Conservation (phyloP, 352 stramenopile species). For the Phytophthora lateralis region DNA sequence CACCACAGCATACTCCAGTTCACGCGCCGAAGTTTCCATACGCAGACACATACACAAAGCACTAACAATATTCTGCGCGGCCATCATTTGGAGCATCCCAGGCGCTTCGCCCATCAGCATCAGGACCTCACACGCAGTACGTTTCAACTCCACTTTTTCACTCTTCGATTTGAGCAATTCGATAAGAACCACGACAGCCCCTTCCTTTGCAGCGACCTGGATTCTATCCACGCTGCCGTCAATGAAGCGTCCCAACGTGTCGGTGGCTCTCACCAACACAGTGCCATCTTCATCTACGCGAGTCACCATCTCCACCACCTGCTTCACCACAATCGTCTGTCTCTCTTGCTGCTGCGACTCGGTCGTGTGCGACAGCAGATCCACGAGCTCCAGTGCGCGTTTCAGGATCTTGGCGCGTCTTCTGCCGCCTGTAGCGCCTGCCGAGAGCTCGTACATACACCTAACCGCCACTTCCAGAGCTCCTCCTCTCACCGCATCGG, state of each 20-base stretch:
- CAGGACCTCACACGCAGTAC: conserved; percentile 44
- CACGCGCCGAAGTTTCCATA: conserved; percentile 14
- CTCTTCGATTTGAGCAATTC: conserved; percentile 34
- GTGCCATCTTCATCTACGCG: conserved; percentile 37
- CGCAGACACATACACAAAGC: conserved; percentile 45
- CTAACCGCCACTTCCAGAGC: conserved; percentile 37
- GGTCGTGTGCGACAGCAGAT: conserved; percentile 28
- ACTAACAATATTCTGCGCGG: conserved; percentile 43
- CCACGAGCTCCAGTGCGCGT: conserved; percentile 49
- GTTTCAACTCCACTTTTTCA: conserved; percentile 46
- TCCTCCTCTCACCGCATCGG: conserved; percentile 20
- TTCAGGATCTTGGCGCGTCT: conserved; percentile 47
- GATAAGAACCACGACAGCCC: conserved; percentile 40
- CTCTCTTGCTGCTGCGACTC: conserved; percentile 23
- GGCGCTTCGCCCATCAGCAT: conserved; percentile 41
- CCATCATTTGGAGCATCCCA: conserved; percentile 51
- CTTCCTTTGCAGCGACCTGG: conserved; percentile 35
- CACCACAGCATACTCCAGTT: conserved; percentile 42
- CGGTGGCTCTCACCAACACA: conserved; percentile 41
- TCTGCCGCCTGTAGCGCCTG: conserved; percentile 27
- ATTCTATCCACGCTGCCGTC: conserved; percentile 39
- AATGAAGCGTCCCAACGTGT: conserved; percentile 47
- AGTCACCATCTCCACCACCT: conserved; percentile 33
- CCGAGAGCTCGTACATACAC: conserved; percentile 24
- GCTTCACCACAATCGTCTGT: conserved; percentile 32